Base-by-base conservation (phyloP, 257 asterid species). In the Gardenia jasminoides region DNA sequence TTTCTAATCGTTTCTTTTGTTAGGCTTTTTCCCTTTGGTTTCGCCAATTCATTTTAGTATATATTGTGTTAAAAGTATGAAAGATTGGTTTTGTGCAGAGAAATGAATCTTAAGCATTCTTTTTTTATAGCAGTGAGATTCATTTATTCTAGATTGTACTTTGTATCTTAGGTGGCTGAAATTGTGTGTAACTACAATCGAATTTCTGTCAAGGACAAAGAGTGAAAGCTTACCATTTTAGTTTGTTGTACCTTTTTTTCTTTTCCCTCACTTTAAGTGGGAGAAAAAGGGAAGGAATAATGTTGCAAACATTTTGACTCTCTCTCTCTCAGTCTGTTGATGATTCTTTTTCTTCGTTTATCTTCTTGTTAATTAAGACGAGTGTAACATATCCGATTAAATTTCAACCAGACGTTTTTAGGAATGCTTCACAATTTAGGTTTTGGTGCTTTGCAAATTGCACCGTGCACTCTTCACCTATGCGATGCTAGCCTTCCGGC, bases 41-140 rank as follows among this genome's bases (percentile, higher is more conserved):
- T 84, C 73, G 83, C 80, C 65, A 7, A 67, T 54, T 64, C 72
- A 58, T 46, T 46, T 80, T 76, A 79, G 67, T 84, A 87, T 77
- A 85, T 72, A 85, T 77, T 79, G 89, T 88, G 87, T 79, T 83
- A 62, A 78, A 78, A 79, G 79, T 85, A 87, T 64, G 86, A 86
- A 58, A n/a, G 70, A 82, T 66, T 83, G 85, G 84, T 86, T 79
- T 79, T 85, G 84, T 72, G 81, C 43, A 69, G 78, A 76, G 84
- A 72, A 72, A 74, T 82, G 80, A 70, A 64, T 50, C 78, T 80
- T 88, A 69, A 84, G 83, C 82, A 75, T 79, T 87, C 78, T 79
- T 36, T 79, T 36, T 87, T 80, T 75, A 84, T 72, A 74, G 72
- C 31, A 59, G 59, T 26, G 80, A 81, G 62, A 74, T 43, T 71